Conservation (phyloP, 2,329 filamentous ascomycete species). For the Curvularia sp. region DNA sequence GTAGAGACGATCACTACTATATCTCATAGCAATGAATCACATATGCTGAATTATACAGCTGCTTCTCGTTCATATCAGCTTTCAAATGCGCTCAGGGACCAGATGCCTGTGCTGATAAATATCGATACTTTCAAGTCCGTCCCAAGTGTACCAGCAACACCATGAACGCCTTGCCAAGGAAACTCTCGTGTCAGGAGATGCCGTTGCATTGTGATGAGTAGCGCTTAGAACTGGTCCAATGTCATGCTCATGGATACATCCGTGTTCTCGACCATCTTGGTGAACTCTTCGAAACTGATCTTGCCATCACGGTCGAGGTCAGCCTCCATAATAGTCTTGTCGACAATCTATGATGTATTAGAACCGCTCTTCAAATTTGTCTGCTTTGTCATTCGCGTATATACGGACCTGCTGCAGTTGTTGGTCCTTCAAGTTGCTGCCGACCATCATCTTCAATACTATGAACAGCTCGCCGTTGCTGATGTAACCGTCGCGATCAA, state of each 20-base stretch:
- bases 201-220: conserved; percentile 20
- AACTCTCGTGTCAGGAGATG: conserved; percentile 26
- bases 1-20: neutral
- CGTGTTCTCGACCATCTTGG: conserved; percentile 97
- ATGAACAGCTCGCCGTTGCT: conserved; percentile 99
- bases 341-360: conserved; percentile 72
- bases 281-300: conserved; percentile 99
- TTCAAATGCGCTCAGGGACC: neutral
- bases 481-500: conserved; percentile 97
- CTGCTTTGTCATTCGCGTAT: neutral
- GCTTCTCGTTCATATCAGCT: neutral
- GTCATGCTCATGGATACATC: conserved; percentile 74
- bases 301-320: conserved; percentile 95
- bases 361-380: conserved; percentile 1
- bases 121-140: conserved; percentile 34
- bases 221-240: conserved; percentile 59
- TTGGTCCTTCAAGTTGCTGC: conserved; percentile 98
- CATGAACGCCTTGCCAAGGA: conserved; percentile 47
- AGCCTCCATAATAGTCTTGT: conserved; percentile 99
- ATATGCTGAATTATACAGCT: neutral
- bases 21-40: neutral
- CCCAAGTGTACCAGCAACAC: conserved; percentile 30
- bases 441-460: conserved; percentile 99
- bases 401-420: conserved; percentile 79
- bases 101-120: conserved; percentile 37